Conservation (phyloP, 768 basidiomycete species). For the Termitomyces heimii region DNA sequence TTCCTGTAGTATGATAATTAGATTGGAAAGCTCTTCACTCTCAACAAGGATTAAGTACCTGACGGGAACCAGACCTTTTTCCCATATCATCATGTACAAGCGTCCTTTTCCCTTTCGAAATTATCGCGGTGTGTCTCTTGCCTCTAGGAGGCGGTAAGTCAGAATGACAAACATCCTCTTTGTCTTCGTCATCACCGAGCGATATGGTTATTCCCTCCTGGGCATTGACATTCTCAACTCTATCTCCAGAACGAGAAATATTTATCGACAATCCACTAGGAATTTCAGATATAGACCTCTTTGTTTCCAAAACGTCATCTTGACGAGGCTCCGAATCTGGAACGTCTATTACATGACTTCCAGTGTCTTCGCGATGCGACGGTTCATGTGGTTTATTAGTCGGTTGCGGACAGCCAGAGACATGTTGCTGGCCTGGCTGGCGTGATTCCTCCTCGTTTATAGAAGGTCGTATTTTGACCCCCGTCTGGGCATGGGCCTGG, state of each 20-base stretch:
- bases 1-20: neutral
- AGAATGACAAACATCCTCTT: slow-evolving; percentile 42
- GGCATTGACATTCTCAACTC: slow-evolving; percentile 19
- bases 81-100: neutral
- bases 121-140: slow-evolving; percentile 14
- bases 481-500: neutral
- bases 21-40: neutral
- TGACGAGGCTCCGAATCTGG: slow-evolving; percentile 60
- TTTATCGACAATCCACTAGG: neutral
- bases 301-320: slow-evolving; percentile 14
- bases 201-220: slow-evolving; percentile 6
- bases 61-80: neutral
- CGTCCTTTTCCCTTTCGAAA: slow-evolving; percentile 7
- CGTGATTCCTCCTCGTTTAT: slow-evolving; percentile 8
- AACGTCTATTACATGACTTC: slow-evolving; percentile 35
- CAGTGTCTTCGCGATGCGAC: slow-evolving; percentile 2
- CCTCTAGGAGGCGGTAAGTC: slow-evolving; percentile 11
- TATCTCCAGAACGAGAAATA: slow-evolving; percentile 10
- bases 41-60: neutral
- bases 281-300: neutral
- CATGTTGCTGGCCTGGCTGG: slow-evolving; percentile 4
- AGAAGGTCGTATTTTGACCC: slow-evolving; percentile 20
- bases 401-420: neutral
- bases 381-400: neutral
- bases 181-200: slow-evolving; percentile 19